Evolutionary conservation across 768 basidiomycete species (phyloP).

Genomic region (Cystobasidium ongulense): DNA sequence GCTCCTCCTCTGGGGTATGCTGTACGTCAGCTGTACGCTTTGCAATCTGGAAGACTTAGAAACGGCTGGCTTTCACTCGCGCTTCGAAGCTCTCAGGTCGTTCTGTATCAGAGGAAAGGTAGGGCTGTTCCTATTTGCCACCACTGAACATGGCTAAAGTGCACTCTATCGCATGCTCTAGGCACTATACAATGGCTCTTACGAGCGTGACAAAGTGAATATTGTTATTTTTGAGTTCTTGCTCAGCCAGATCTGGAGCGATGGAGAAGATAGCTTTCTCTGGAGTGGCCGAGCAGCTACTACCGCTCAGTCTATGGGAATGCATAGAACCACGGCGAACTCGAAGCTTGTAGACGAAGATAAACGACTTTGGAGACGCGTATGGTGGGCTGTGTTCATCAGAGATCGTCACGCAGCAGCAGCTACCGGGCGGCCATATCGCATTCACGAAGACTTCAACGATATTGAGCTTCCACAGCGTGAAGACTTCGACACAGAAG

Average conservation of each 20-base stretch:
- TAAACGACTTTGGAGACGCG: neutral
- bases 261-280: slow-evolving; percentile 1
- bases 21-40: neutral
- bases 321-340: neutral
- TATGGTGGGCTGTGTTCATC: neutral
- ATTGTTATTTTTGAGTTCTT: slow-evolving; percentile 3
- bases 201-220: slow-evolving; percentile 4
- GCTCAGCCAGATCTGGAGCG: slow-evolving; percentile 6
- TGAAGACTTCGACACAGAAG: neutral
- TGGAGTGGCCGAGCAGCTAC: slow-evolving; percentile 7
- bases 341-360: neutral
- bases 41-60: neutral
- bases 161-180: neutral
- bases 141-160: neutral
- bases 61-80: neutral
- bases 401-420: slow-evolving; percentile 3
- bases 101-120: slow-evolving; percentile 9
- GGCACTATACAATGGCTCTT: neutral
- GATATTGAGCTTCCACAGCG: neutral
- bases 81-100: neutral
- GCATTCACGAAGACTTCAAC: slow-evolving; percentile 7
- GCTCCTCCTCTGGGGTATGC: neutral
- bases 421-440: neutral
- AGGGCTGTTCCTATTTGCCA: neutral
- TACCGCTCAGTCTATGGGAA: slow-evolving; percentile 3